Conservation (phyloP, 116 monocot species). For the Dioscorea cayenensis region DNA sequence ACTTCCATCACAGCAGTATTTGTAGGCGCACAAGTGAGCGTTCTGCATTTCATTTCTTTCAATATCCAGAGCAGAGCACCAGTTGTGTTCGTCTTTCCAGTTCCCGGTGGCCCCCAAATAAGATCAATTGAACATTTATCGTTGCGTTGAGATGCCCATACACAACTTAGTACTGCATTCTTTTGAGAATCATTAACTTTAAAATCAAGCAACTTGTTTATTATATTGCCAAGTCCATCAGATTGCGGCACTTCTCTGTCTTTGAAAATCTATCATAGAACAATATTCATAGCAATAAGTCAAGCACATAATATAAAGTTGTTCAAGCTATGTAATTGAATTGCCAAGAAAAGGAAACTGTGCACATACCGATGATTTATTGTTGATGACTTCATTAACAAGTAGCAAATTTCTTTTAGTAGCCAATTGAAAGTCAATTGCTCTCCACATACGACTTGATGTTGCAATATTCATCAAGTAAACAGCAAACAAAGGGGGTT, state of each 20-base stretch:
- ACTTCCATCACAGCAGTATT: conserved; percentile 30
- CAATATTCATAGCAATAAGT: no score
- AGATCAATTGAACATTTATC: conserved; percentile 17
- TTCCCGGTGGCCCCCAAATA: conserved; percentile 49
- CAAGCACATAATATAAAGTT: no score
- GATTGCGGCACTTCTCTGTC: no score
- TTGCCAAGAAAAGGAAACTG: neutral
- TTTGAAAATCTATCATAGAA: no score
- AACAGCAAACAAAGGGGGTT: conserved; percentile 4
- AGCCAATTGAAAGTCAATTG: neutral
- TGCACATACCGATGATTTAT: neutral
- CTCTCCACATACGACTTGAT: conserved; percentile 11
- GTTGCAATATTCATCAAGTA: conserved; percentile 1
- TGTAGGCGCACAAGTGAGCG: conserved; percentile 42
- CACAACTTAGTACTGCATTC: conserved; percentile 15
- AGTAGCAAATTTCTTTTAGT: neutral
- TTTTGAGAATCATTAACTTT: conserved; percentile 26
- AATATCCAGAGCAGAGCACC: conserved; percentile 16
- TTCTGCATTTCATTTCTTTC: conserved; percentile 10
- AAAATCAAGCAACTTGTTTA: neutral
- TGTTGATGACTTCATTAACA: conserved; percentile 1
- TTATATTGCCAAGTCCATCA: neutral
- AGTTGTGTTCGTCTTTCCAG: conserved; percentile 46
- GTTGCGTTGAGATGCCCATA: neutral
- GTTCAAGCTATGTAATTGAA: no score